Evolutionary conservation across 495 filamentous ascomycete genomes (phyloP).

Genomic region (Penicillium steckii): DNA sequence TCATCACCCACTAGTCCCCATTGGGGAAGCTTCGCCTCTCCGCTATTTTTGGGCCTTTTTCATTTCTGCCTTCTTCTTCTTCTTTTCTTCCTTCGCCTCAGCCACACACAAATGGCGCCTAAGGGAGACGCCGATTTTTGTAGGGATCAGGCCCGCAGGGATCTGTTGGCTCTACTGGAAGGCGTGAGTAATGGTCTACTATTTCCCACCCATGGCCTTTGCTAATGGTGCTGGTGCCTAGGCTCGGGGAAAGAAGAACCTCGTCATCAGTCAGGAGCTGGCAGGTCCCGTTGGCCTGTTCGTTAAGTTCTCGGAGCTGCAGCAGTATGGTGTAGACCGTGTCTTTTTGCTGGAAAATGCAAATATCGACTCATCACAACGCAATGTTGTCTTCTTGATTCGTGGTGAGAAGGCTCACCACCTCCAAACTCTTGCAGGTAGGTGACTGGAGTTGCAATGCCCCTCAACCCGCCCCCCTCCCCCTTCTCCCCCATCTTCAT

Average conservation of each 20-base stretch:
- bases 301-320: conserved; percentile 86
- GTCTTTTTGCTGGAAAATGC: conserved; percentile 94
- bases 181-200: conserved; percentile 68
- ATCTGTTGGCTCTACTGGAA: conserved; percentile 83
- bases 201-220: conserved; percentile 2
- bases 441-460: conserved; percentile 36
- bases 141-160: conserved; percentile 78
- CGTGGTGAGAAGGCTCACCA: conserved; percentile 83
- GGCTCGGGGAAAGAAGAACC: conserved; percentile 98
- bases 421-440: conserved; percentile 85
- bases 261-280: conserved; percentile 87
- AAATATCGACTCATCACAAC: conserved; percentile 88
- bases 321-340: conserved; percentile 95
- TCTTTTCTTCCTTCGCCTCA: background rate
- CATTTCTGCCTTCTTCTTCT: conserved; percentile 13
- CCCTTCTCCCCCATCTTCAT: background rate
- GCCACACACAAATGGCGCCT: conserved; percentile 55
- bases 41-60: conserved; percentile 23
- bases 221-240: conserved; percentile 43
- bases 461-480: no score
- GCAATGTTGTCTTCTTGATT: conserved; percentile 91
- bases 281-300: conserved; percentile 87
- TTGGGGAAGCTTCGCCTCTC: conserved; percentile 9
- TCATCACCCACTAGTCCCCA: conserved; percentile 19
- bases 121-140: conserved; percentile 77